A percentile compares a stretch with the other conserved stretches of the same genome.
Evolutionary conservation across 495 filamentous ascomycete genomes (phyloP).

Genomic region (Aspergillus baeticus): DNA sequence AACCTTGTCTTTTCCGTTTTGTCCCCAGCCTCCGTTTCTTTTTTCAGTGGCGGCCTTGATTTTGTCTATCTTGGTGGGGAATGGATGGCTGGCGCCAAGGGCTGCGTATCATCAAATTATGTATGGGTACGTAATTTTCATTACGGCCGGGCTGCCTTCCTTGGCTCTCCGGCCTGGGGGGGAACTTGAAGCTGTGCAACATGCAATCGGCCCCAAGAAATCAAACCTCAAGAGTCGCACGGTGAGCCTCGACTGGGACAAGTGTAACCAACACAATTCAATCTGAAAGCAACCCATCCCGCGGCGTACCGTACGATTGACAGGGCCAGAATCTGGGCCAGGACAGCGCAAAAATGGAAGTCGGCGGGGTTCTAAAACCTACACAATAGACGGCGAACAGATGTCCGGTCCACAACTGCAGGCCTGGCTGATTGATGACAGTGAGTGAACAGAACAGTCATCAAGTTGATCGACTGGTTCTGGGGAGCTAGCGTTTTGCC

Average conservation of each 20-base stretch:
- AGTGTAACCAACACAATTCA: too few relatives aligned
- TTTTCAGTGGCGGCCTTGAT: background rate
- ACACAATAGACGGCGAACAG: slow-evolving; percentile 15
- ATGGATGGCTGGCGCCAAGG: background rate
- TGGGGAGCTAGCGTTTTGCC: background rate
- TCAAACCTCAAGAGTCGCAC: too few relatives aligned
- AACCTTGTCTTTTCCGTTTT: too few relatives aligned
- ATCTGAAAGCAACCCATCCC: too few relatives aligned
- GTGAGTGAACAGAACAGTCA: too few relatives aligned
- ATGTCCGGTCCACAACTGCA: slow-evolving; percentile 11
- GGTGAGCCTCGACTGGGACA: too few relatives aligned
- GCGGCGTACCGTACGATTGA: background rate
- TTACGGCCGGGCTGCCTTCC: background rate
- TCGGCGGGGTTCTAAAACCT: slow-evolving; percentile 12
- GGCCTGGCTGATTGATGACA: background rate
- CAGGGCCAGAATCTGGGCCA: background rate
- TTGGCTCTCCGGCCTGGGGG: background rate
- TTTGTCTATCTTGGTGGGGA: background rate
- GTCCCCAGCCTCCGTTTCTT: background rate
- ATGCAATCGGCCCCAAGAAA: too few relatives aligned
- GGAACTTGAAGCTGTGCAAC: too few relatives aligned
- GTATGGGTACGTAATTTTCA: background rate
- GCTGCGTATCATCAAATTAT: background rate
- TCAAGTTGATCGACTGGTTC: too few relatives aligned
- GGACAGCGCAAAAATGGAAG: background rate